Conservation (phyloP, 2,329 filamentous ascomycete genomes). For the Fusarium metavorans region DNA sequence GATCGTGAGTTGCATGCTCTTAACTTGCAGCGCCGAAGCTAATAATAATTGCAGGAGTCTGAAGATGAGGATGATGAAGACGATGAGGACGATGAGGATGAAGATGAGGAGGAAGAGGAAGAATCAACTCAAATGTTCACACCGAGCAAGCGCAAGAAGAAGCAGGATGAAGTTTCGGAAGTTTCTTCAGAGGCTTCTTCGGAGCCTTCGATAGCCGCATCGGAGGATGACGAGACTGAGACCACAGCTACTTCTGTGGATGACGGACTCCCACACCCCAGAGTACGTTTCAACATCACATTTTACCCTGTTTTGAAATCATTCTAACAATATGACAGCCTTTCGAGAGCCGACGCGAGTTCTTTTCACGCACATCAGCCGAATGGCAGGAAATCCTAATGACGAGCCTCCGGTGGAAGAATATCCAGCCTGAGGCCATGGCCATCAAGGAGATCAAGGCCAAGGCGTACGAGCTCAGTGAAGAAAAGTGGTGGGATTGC, state of each 20-base stretch:
- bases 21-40: constrained; percentile 2
- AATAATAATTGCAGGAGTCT: constrained; percentile 59
- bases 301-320: not conserved
- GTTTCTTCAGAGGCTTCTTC: constrained; percentile 50
- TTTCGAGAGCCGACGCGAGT: constrained; percentile 91
- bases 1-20: constrained; percentile 65
- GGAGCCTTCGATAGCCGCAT: constrained; percentile 38
- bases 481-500: constrained; percentile 99
- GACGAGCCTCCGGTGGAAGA: constrained; percentile 77
- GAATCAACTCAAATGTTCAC: constrained; percentile 60
- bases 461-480: constrained; percentile 88
- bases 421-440: constrained; percentile 74
- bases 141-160: constrained; percentile 69
- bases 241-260: constrained; percentile 67
- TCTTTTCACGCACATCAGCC: constrained; percentile 87
- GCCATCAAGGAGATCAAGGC: constrained; percentile 93
- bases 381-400: constrained; percentile 93
- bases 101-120: constrained; percentile 65
- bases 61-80: constrained; percentile 71
- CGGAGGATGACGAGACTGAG: constrained; percentile 62
- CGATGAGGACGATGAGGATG: constrained; percentile 70
- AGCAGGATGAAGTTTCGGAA: constrained; percentile 57
- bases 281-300: constrained; percentile 55
- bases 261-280: constrained; percentile 80
- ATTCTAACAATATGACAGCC: constrained; percentile 61